Evolutionary conservation across 2,329 filamentous ascomycete genomes (phyloP), one percentile per base, ranked within the genome.

Genomic region (Alternaria incomplexa): DNA sequence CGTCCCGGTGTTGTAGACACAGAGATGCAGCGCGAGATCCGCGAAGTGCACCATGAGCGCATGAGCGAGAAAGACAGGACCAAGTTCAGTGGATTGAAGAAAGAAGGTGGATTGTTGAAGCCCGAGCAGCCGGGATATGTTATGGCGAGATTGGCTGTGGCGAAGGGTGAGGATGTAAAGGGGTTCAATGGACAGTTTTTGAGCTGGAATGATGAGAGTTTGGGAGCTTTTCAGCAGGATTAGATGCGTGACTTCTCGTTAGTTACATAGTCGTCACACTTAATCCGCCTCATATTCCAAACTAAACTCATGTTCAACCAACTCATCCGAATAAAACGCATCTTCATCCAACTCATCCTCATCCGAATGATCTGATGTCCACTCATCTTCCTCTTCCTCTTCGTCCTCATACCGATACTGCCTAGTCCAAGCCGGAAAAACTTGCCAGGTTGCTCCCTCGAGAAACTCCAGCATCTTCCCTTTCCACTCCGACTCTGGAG

Each of bases 91-190:
- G 83, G 87, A 1, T 85, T 91, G 15, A 90, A 93, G 76, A 86
- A 89, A 67, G 85, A 87, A 6, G 93, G 93, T 13, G 87, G 86
- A 53, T 81, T 98, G 53, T 83, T 97, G 66, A 89, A 86, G 80
- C 93, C 94, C 0, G 93, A 97, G 72, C 90, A 93, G 80, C 92
- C 95, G 0, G 95, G 93, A 0, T 83, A 90, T 79, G 93, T 97
- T 12, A 95, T 98, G 80, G 94, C 93, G 4, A 91, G 88, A 72
- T 83, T 98, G 65, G 90, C 89, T 1, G 78, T 92, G 50, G 58
- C 57, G 2, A 91, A 89, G 6, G 84, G 87, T 4, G 87, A 82
- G 58, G 86, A 89, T 17, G 83, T 87, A 5, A 87, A 82, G 61
- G 86, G 89, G 13, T 80, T 97, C 68, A 94, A 87, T 73, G 96